Base-by-base conservation (phyloP, 1,284 basidiomycete genomes). In the Heliocybe sulcata region DNA sequence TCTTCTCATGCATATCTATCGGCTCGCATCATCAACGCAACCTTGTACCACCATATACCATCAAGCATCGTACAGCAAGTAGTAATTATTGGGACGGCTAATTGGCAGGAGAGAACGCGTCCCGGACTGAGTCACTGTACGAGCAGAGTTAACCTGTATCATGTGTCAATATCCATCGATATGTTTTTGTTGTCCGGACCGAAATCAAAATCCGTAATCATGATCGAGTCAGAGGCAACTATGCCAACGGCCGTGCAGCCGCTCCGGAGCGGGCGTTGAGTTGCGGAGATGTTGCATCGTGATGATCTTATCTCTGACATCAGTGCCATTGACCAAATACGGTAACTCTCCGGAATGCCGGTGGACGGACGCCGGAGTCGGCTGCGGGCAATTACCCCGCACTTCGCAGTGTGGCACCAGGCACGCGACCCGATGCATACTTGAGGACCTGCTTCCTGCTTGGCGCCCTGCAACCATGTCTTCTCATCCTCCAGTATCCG, bases 401-500 rank as follows among this genome's bases (percentile, higher is more conserved):
- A 42, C 38, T 42, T 42, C 38, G 38, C 33, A 16, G 33, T 35
- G 9, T 47, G 45, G 45, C 47, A 38, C 52, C 33, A 27, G 52
- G 42, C 38, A 45, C 35, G 3, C 3, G 42, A 16, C 12, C 8
- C 19, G 12, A 20, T 16, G 38, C 38, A n/a, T 42, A 42, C 19
- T 20, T 42, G 12, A 20, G 16, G 38, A 20, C 19, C 19, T 35
- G 33, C 33, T 35, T 35, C 16, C n/a, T 42, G 4, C 38, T 42
- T 42, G 38, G 38, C 19, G 16, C 29, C 14, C 25, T 3, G 33
- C 11, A 11, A 14, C 6, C 14, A 49, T 29, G 45, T 52, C 33
- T 26, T 23, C 20, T 16, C 73, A 74, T 3, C 83, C 83, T 14
- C 25, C 67, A 4, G 80, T 81, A 61, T 84, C 83, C 0, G 67